Conservation (phyloP, 495 filamentous ascomycete species). For the Ascodesmis nigricans region DNA sequence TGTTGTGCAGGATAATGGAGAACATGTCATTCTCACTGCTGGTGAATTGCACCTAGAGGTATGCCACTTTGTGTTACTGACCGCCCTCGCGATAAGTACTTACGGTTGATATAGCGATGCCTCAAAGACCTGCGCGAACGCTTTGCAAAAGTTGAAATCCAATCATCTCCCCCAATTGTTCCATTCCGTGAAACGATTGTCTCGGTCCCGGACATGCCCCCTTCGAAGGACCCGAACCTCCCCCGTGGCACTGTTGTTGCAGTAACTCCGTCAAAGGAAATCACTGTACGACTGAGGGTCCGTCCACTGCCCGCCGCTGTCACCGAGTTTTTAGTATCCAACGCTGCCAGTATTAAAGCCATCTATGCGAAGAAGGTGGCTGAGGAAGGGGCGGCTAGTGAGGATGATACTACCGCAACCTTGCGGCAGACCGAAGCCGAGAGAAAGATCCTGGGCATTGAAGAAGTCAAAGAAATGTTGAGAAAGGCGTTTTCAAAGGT, state of each 20-base stretch:
- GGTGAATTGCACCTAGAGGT: conserved; percentile 79
- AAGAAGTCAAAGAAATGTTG: conserved; percentile 57
- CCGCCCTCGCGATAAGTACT: neutral
- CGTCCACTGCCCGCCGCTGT: conserved; percentile 55
- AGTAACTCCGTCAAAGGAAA: conserved; percentile 61
- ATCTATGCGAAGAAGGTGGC: conserved; percentile 40
- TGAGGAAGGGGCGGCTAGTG: conserved; percentile 20
- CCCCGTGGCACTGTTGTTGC: conserved; percentile 63
- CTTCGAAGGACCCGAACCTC: conserved; percentile 63
- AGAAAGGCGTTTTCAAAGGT: conserved; percentile 38
- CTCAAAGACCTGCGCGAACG: conserved; percentile 81
- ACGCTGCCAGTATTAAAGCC: conserved; percentile 52
- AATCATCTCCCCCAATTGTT: conserved; percentile 80
- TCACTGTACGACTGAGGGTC: conserved; percentile 58
- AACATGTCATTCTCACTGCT: conserved; percentile 86
- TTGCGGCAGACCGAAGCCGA: conserved; percentile 28
- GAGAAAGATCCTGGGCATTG: conserved; percentile 36
- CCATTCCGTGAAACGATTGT: conserved; percentile 89
- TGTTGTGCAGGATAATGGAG: conserved; percentile 74
- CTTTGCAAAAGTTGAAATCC: conserved; percentile 88
- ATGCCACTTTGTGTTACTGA: neutral
- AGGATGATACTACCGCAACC: conserved; percentile 26
- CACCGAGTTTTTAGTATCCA: conserved; percentile 66
- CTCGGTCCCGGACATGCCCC: conserved; percentile 67
- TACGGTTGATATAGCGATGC: conserved; percentile 33